These are phyloP conservation scores for Debaryomycetaceae sp. DNA, from an alignment of 1,139 yeast species.

Conservation along the genomic window DNA sequence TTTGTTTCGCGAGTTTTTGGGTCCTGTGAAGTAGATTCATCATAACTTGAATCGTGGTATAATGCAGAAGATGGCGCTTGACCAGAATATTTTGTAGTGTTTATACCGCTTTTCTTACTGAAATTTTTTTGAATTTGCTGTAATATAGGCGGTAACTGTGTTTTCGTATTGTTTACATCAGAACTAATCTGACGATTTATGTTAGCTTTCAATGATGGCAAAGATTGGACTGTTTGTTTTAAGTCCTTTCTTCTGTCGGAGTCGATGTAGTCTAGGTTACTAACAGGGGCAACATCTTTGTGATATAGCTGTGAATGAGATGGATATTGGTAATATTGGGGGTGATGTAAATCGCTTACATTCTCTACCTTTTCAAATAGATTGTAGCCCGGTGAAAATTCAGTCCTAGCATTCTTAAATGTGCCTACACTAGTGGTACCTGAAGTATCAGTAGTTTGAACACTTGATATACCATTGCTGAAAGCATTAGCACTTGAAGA, in stretches of 20 bases:
- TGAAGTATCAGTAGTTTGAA: constrained; percentile 9
- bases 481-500: constrained; percentile 7
- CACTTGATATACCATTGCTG: constrained; percentile 8
- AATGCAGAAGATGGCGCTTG: not conserved
- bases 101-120: not conserved
- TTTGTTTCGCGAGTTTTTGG: too few species aligned
- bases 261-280: not conserved
- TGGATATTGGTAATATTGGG: constrained; percentile 24
- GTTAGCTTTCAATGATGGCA: constrained; percentile 17
- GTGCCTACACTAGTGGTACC: constrained; percentile 10
- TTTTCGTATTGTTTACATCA: constrained; percentile 2
- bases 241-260: not conserved
- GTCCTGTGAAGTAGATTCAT: not conserved
- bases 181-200: constrained; percentile 4
- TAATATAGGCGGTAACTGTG: constrained; percentile 16
- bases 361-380: constrained; percentile 12
- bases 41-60: not conserved
- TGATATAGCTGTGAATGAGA: constrained; percentile 19
- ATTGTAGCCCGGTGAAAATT: constrained; percentile 12
- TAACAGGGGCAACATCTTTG: not conserved
- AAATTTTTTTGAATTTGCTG: not conserved
- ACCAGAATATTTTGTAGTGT: not conserved
- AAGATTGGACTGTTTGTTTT: not conserved
- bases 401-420: constrained; percentile 4
- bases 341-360: constrained; percentile 7